Evolutionary conservation across 768 basidiomycete genomes (phyloP), one percentile per base, ranked within the genome.

Genomic region (Russula sp.): DNA sequence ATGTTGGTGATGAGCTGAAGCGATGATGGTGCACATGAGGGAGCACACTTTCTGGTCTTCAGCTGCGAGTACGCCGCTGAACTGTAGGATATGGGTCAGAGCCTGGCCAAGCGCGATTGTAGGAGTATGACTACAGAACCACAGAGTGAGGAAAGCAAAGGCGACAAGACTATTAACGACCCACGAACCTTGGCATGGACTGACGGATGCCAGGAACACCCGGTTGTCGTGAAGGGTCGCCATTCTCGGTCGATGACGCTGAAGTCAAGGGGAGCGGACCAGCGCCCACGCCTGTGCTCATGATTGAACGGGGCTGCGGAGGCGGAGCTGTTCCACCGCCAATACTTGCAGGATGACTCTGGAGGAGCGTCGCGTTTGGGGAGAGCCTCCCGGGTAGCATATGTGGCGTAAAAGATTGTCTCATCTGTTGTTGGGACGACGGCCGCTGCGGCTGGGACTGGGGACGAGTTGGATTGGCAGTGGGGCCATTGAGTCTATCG

Each of bases 21-120:
- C 14, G 14, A 52, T 13, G 29, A 52, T 6, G 29, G 18, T 16
- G 20, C 43, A 46, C 1, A 62, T 11, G 38, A 41, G 13, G 38
- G 16, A 56, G 78, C 80, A 47, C 56, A 83, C 79, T 60, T 71
- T 74, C 64, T 75, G 73, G 57, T 75, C 77, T 65, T 87, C 86
- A 36, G 70, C 75, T 1, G 85, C 78, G 5, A 92, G 76, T 34
- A 81, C 73, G 10, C 81, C 83, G 65, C 88, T 90, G 67, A 93
- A 88, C 61, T 87, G 83, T 25, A 90, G 71, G 58, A 93, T 70
- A 25, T 86, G 80, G 45, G 78, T 73, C 20, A 88, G 72, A 7
- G 84, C 86, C 73, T 87, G 86, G 18, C 89, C 87, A 22, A 75
- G 71, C 14, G 82, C 82, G 54, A 85, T 51, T 18, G 53, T 13